phyloP scores from a whole-genome alignment of 305 asterid species.

The Ajuga reptans region DNA sequence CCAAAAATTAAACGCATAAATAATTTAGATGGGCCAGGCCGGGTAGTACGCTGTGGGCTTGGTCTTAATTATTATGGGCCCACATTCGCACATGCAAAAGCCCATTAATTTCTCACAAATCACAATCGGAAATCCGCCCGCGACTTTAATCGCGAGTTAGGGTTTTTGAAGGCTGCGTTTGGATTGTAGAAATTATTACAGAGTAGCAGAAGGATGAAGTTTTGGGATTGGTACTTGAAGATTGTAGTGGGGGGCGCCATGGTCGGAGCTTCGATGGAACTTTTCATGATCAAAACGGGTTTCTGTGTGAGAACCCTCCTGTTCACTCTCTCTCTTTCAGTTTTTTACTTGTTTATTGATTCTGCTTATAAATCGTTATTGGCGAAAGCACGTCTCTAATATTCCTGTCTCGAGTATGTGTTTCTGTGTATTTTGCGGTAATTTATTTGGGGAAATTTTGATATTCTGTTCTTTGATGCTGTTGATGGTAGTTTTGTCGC shows the following conservation, averaged over 20 bases:
- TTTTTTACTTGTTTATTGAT: background rate
- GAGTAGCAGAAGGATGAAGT: constrained; percentile 43
- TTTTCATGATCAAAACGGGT: constrained; percentile 92
- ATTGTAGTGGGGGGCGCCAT: constrained; percentile 51
- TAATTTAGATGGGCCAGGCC: background rate
- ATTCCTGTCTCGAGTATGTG: background rate
- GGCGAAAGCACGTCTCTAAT: background rate
- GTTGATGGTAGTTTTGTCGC: background rate
- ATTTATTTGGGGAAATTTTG: background rate
- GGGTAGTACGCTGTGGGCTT: too few species aligned
- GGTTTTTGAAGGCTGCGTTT: constrained; percentile 11
- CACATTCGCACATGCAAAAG: background rate
- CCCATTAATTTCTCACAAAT: background rate
- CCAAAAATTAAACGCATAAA: background rate
- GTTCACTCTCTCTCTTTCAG: constrained; percentile 11
- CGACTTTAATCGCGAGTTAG: background rate
- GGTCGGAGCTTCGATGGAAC: constrained; percentile 86
- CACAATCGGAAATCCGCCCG: background rate
- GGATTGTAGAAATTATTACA: background rate
- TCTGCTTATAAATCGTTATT: background rate
- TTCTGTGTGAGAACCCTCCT: constrained; percentile 71
- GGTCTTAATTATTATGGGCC: too few species aligned
- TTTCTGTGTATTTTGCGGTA: background rate
- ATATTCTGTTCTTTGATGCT: background rate
- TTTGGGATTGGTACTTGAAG: constrained; percentile 78